Conservation (phyloP, 2,329 filamentous ascomycete species). For the Lasiodiplodia gonubiensis region DNA sequence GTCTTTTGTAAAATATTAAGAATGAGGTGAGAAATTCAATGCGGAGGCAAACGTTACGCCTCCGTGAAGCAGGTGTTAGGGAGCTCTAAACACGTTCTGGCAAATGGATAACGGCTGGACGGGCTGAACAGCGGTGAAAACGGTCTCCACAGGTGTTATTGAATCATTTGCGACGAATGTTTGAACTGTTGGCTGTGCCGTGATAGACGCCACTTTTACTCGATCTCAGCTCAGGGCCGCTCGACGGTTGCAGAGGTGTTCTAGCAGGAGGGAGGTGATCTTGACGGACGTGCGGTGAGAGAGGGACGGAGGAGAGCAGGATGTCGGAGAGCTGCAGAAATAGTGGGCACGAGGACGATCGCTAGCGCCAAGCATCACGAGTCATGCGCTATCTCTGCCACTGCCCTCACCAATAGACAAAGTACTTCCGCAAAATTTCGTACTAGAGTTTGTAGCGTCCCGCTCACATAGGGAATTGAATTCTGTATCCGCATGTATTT, state of each 20-base stretch:
- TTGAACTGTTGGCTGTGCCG: not conserved
- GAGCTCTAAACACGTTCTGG: slow-evolving; percentile 20
- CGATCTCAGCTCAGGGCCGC: not conserved
- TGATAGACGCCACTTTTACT: slow-evolving; percentile 26
- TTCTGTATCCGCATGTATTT: no score
- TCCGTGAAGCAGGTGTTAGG: slow-evolving; percentile 33
- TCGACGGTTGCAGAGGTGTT: not conserved
- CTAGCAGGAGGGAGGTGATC: no score
- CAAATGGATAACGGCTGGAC: slow-evolving; percentile 9
- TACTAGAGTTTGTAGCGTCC: no score
- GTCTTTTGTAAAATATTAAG: not conserved
- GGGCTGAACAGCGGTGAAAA: slow-evolving; percentile 21
- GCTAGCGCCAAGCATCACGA: not conserved
- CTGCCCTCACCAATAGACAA: no score
- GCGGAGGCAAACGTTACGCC: slow-evolving; percentile 14
- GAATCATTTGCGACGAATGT: slow-evolving; percentile 35
- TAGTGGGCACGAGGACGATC: not conserved
- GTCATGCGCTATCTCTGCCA: not conserved
- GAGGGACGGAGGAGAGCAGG: not conserved
- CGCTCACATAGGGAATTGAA: no score
- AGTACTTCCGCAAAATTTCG: no score
- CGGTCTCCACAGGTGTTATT: slow-evolving; percentile 37
- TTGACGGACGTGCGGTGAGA: not conserved
- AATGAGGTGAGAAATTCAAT: not conserved
- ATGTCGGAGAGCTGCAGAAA: not conserved